Percentiles rank a stretch among this genome's conserved stretches.
These are phyloP conservation scores for Ciborinia camelliae DNA, from an alignment of 2,329 filamentous ascomycete genomes.

Conservation along the genomic window DNA sequence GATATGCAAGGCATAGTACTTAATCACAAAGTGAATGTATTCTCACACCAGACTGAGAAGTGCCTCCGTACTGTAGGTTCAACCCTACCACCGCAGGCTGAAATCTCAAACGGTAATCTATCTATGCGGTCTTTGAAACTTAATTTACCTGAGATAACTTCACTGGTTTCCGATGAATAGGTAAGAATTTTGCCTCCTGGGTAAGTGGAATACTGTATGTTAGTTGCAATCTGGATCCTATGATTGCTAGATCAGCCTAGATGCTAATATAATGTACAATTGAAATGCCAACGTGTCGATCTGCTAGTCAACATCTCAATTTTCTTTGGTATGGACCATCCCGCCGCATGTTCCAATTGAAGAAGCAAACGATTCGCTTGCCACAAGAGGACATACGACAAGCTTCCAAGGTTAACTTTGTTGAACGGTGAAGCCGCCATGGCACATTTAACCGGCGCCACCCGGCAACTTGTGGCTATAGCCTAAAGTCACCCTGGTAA, in stretches of 20 bases:
- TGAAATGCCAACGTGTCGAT: not conserved
- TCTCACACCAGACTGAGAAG: not conserved
- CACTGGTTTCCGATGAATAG: not conserved
- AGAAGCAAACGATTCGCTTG: not conserved
- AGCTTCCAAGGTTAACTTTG: too few relatives aligned
- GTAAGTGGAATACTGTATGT: not conserved
- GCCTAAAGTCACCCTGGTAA: slow-evolving; percentile 2
- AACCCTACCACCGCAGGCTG: not conserved
- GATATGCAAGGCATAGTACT: not conserved
- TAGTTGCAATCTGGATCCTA: not conserved
- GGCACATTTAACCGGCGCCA: slow-evolving; percentile 9
- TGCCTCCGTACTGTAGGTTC: not conserved
- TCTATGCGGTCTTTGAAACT: not conserved
- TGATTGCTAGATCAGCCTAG: not conserved
- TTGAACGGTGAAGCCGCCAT: slow-evolving; percentile 10
- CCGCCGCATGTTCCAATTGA: not conserved
- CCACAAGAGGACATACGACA: slow-evolving; percentile 13
- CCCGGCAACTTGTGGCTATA: not conserved
- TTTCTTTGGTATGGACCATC: not conserved
- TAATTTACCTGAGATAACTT: not conserved
- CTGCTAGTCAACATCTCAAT: slow-evolving; percentile 1
- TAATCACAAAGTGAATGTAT: not conserved
- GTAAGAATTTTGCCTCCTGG: not conserved
- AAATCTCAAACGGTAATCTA: not conserved
- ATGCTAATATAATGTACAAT: not conserved